Evolutionary conservation across 495 filamentous ascomycete species (phyloP).

Genomic region (Neurospora sp.): DNA sequence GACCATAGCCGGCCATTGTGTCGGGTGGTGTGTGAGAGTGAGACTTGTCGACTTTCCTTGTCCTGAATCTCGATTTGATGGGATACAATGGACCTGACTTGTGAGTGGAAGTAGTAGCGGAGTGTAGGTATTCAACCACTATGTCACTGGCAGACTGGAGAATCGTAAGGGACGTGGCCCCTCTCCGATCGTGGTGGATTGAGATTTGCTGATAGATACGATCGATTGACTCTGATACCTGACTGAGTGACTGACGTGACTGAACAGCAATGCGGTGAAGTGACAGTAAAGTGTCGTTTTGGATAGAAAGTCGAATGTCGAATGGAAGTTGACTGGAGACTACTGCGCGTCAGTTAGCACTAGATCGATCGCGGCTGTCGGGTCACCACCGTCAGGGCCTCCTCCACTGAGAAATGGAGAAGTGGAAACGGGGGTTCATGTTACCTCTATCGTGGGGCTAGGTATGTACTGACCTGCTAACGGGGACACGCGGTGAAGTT

Average conservation of each 20-base stretch:
- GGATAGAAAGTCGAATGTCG: background rate
- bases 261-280: background rate
- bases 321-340: background rate
- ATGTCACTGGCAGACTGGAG: background rate
- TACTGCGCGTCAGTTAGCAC: background rate
- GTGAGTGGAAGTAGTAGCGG: background rate
- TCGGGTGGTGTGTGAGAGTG: background rate
- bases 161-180: slow-evolving; percentile 1
- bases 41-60: background rate
- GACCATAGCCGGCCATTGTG: background rate
- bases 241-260: slow-evolving; percentile 3
- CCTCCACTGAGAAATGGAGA: background rate
- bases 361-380: background rate
- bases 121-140: background rate
- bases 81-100: background rate
- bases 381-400: background rate
- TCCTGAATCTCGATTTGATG: background rate
- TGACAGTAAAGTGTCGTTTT: background rate
- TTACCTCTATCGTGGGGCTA: background rate
- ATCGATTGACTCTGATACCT: slow-evolving; percentile 13
- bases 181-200: background rate
- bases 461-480: background rate
- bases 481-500: background rate
- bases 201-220: slow-evolving; percentile 10
- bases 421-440: background rate